phyloP scores from a whole-genome alignment of 2,329 filamentous ascomycete species.

The Paecilomyces sp. region DNA sequence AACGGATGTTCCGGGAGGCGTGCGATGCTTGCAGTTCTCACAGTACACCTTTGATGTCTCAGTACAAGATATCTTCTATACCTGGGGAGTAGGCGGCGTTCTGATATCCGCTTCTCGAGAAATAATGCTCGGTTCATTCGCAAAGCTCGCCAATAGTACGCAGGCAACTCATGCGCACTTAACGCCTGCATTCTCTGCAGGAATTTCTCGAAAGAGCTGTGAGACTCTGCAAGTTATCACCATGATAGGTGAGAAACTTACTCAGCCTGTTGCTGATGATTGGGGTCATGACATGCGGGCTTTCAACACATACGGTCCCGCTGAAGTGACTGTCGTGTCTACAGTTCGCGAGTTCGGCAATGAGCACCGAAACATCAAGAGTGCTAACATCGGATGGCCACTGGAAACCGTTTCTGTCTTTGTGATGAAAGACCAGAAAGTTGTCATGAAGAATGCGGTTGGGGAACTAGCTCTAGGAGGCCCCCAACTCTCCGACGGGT shows the following conservation, averaged over 20 bases:
- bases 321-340: slow-evolving; percentile 28
- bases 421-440: slow-evolving; percentile 17
- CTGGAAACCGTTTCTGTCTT: slow-evolving; percentile 23
- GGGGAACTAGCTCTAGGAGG: slow-evolving; percentile 24
- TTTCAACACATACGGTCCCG: slow-evolving; percentile 34
- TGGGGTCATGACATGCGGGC: slow-evolving; percentile 30
- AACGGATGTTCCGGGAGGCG: slow-evolving; percentile 14
- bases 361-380: slow-evolving; percentile 14
- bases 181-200: slow-evolving; percentile 25
- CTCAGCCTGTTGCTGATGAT: slow-evolving; percentile 24
- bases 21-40: slow-evolving; percentile 31
- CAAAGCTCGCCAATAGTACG: slow-evolving; percentile 17
- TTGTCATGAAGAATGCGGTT: slow-evolving; percentile 18
- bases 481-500: slow-evolving; percentile 21
- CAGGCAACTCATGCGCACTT: slow-evolving; percentile 23
- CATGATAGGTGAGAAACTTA: slow-evolving; percentile 28
- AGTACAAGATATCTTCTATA: slow-evolving; percentile 26
- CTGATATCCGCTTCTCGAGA: slow-evolving; percentile 20
- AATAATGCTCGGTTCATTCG: slow-evolving; percentile 21
- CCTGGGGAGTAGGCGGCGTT: slow-evolving; percentile 20
- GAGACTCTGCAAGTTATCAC: slow-evolving; percentile 24
- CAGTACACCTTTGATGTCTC: slow-evolving; percentile 36
- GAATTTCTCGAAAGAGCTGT: slow-evolving; percentile 18
- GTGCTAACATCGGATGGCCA: slow-evolving; percentile 25
- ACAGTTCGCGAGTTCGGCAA: slow-evolving; percentile 23